phyloP scores from a whole-genome alignment of 148 eudicot species.

The Hydrangea macrophylla region DNA sequence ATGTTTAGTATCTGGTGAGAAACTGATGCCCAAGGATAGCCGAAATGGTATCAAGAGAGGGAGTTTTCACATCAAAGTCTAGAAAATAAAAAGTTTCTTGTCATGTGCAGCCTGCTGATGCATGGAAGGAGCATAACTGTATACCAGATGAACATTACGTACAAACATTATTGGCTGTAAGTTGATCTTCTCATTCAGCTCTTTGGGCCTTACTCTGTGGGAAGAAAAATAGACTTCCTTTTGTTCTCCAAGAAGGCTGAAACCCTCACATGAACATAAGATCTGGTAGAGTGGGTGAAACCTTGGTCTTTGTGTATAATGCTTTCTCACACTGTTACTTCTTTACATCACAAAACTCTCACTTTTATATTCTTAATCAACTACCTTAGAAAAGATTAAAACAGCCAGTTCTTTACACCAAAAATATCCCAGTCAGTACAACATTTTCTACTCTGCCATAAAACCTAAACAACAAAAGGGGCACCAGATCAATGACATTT shows the following conservation, averaged over 20 bases:
- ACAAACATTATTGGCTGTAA: slow-evolving; percentile 79
- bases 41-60: not conserved
- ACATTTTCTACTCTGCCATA: too few species aligned
- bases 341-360: too few species aligned
- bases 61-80: not conserved
- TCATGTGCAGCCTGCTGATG: slow-evolving; percentile 67
- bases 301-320: not conserved
- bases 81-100: slow-evolving; percentile 17
- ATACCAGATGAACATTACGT: slow-evolving; percentile 98
- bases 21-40: not conserved
- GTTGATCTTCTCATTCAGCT: slow-evolving; percentile 22
- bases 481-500: too few species aligned
- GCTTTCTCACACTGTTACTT: too few species aligned
- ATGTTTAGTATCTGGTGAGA: not conserved
- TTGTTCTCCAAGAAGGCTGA: not conserved
- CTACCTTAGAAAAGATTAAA: too few species aligned
- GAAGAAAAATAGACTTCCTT: not conserved
- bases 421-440: too few species aligned
- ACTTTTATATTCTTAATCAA: too few species aligned
- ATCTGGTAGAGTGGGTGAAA: not conserved
- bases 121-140: slow-evolving; percentile 84
- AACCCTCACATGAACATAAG: not conserved
- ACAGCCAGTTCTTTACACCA: too few species aligned
- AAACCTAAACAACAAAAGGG: too few species aligned
- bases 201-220: not conserved